These are phyloP conservation scores for Wickerhamomyces sp. DNA, from an alignment of 1,139 yeast species.

Conservation along the genomic window DNA sequence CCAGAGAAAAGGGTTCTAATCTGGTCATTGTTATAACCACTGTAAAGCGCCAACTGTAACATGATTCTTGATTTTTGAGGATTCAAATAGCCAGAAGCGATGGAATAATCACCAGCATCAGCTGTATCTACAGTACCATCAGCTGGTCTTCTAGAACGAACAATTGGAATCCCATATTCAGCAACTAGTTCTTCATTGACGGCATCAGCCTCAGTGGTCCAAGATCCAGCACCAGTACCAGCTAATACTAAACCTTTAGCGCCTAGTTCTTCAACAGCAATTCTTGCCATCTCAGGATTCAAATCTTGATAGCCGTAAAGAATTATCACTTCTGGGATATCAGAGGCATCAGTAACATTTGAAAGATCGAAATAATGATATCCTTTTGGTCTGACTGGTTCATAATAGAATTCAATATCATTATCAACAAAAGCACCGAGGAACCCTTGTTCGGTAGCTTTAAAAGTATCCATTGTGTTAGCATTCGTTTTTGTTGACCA, in stretches of 20 bases:
- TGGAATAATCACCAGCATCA: constrained; percentile 28
- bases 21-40: constrained; percentile 34
- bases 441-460: constrained; percentile 51
- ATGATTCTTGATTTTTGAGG: constrained; percentile 53
- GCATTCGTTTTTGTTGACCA: constrained; percentile 54
- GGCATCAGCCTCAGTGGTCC: constrained; percentile 38
- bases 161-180: constrained; percentile 37
- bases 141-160: constrained; percentile 49
- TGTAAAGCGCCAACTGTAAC: constrained; percentile 49
- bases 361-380: constrained; percentile 20
- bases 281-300: constrained; percentile 35
- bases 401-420: constrained; percentile 36
- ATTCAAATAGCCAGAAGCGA: constrained; percentile 53
- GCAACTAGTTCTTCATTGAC: constrained; percentile 29
- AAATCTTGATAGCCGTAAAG: constrained; percentile 52
- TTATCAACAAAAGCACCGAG: constrained; percentile 52
- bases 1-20: constrained; percentile 46
- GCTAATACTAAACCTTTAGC: constrained; percentile 48
- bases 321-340: constrained; percentile 40
- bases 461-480: constrained; percentile 52
- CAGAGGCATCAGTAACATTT: constrained; percentile 15
- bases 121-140: constrained; percentile 41
- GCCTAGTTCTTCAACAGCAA: constrained; percentile 32
- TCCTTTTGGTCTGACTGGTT: constrained; percentile 20
- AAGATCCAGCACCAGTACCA: constrained; percentile 55